Percentiles rank a stretch among this genome's conserved stretches.
Conservation (phyloP, 805 yeast species). For the Naumovozyma baii region DNA sequence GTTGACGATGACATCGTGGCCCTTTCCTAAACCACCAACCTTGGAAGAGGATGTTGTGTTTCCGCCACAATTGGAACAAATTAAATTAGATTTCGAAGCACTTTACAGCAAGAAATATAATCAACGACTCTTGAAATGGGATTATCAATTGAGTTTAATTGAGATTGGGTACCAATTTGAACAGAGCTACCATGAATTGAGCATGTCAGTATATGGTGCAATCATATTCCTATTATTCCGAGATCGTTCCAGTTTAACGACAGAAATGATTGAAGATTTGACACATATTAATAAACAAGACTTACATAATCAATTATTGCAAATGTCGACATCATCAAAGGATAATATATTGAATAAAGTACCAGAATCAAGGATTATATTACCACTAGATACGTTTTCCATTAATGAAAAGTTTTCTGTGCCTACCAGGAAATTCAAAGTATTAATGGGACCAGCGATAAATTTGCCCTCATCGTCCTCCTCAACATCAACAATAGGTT, state of each 20-base stretch:
- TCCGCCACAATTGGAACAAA: slow-evolving; percentile 37
- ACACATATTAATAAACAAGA: slow-evolving; percentile 71
- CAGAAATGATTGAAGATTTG: slow-evolving; percentile 48
- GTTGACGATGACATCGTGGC: slow-evolving; percentile 61
- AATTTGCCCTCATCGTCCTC: neutral
- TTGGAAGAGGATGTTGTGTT: slow-evolving; percentile 27
- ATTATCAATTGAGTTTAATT: slow-evolving; percentile 72
- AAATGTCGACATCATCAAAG: slow-evolving; percentile 76
- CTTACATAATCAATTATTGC: slow-evolving; percentile 65
- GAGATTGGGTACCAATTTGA: slow-evolving; percentile 68
- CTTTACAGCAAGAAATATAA: slow-evolving; percentile 43
- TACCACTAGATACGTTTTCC: slow-evolving; percentile 50
- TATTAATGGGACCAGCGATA: slow-evolving; percentile 25
- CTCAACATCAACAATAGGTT: neutral
- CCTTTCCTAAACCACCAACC: slow-evolving; percentile 36
- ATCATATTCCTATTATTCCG: slow-evolving; percentile 65
- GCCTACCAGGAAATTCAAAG: slow-evolving; percentile 60
- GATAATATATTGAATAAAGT: slow-evolving; percentile 62
- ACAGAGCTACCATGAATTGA: slow-evolving; percentile 63
- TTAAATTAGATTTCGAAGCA: slow-evolving; percentile 39
- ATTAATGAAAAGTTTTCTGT: slow-evolving; percentile 63
- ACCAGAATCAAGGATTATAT: slow-evolving; percentile 68
- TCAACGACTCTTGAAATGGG: slow-evolving; percentile 64
- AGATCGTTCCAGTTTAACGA: slow-evolving; percentile 44
- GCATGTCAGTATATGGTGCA: slow-evolving; percentile 75